Conservation (phyloP, 139 green algal species). For the Micromonas commoda region DNA sequence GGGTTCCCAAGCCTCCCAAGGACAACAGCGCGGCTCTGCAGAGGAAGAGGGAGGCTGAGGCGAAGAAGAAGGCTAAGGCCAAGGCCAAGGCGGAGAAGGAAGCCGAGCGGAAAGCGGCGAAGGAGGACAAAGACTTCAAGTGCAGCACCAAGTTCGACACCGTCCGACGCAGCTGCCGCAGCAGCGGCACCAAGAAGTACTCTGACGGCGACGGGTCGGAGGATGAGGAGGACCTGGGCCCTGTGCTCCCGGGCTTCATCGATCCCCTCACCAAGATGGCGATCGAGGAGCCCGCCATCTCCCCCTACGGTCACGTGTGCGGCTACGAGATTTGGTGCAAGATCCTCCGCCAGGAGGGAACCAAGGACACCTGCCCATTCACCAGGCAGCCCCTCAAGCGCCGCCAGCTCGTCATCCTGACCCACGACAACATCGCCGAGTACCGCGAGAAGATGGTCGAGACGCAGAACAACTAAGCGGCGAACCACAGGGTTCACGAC, state of each 20-base stretch:
- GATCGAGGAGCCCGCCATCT: slow-evolving; percentile 38
- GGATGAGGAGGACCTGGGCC: not conserved
- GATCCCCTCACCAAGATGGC: slow-evolving; percentile 14
- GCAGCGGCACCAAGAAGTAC: not conserved
- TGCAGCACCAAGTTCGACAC: slow-evolving; percentile 6
- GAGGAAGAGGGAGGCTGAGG: not conserved
- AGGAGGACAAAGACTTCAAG: not conserved
- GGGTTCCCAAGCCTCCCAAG: not conserved
- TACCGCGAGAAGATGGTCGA: slow-evolving; percentile 17
- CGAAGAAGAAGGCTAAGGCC: slow-evolving; percentile 6
- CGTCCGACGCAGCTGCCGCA: not conserved
- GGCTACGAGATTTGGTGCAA: slow-evolving; percentile 82
- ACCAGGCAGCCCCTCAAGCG: slow-evolving; percentile 56
- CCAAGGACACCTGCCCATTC: slow-evolving; percentile 71
- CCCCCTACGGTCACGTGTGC: slow-evolving; percentile 80
- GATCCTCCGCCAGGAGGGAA: slow-evolving; percentile 54
- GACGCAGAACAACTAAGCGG: not conserved
- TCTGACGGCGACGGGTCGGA: not conserved
- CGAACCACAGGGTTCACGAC: too few species aligned
- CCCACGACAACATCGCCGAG: slow-evolving; percentile 22
- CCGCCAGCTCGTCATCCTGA: slow-evolving; percentile 19
- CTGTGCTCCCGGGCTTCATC: slow-evolving; percentile 19
- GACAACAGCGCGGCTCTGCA: not conserved
- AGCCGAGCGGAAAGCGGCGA: not conserved
- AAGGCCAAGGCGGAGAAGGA: slow-evolving; percentile 19